Evolutionary conservation across 176 grass and related monocot species (phyloP).

Genomic region (Aegilops longissima): DNA sequence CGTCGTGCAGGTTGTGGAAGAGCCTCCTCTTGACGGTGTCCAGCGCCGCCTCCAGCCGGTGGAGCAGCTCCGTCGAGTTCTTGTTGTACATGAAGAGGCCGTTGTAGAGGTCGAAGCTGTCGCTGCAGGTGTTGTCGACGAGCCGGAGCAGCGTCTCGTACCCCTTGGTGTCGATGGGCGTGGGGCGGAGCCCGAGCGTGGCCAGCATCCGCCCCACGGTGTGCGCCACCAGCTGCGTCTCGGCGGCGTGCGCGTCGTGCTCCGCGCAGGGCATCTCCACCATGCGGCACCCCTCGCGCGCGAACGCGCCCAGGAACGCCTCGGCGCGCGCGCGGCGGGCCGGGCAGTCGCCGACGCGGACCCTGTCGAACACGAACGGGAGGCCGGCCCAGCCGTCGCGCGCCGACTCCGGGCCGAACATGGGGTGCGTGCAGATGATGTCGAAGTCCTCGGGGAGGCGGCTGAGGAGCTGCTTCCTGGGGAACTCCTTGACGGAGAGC

Average conservation of each 20-base stretch:
- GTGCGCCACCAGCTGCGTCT: conserved; percentile 80
- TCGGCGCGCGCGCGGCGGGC: conserved; percentile 43
- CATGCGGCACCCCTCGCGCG: conserved; percentile 70
- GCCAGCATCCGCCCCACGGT: conserved; percentile 66
- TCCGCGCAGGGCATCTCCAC: conserved; percentile 67
- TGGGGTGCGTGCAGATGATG: conserved; percentile 84
- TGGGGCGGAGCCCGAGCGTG: conserved; percentile 36
- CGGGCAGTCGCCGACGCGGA: conserved; percentile 46
- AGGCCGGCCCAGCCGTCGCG: conserved; percentile 59
- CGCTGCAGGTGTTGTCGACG: conserved; percentile 81
- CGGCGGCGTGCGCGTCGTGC: conserved; percentile 71
- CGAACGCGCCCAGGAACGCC: conserved; percentile 60
- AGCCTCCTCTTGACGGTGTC: conserved; percentile 71
- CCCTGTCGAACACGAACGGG: conserved; percentile 63
- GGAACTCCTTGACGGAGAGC: conserved; percentile 88
- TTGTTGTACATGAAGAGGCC: conserved; percentile 94
- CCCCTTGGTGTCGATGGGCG: conserved; percentile 52
- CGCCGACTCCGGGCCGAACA: conserved; percentile 82
- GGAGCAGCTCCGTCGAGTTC: conserved; percentile 70
- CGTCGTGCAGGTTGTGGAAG: conserved; percentile 60
- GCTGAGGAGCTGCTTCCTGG: conserved; percentile 58
- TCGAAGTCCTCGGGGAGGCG: conserved; percentile 54
- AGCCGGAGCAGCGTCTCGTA: conserved; percentile 75
- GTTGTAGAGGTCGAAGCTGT: conserved; percentile 93
- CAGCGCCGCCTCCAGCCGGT: conserved; percentile 63